Percentiles rank a stretch among this genome's conserved stretches.
phyloP scores from a whole-genome alignment of 1,284 basidiomycete genomes.

The Apiotrichum sp. region DNA sequence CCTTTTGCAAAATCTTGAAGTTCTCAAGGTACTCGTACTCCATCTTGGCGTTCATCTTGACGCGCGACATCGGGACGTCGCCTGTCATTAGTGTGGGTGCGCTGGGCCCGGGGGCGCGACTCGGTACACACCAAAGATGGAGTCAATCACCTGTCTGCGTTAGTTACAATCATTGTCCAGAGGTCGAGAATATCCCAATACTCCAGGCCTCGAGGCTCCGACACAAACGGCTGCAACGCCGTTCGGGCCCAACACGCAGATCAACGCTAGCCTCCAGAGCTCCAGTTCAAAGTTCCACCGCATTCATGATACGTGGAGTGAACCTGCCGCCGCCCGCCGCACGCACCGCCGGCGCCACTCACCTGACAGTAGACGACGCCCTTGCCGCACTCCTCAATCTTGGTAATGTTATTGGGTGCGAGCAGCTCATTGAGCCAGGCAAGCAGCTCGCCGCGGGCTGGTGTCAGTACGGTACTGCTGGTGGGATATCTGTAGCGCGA shows the following conservation, averaged over 20 bases:
- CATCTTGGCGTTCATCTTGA: constrained; percentile 90
- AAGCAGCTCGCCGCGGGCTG: constrained; percentile 72
- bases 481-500: too few species aligned
- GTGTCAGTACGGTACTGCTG: neutral
- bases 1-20: constrained; percentile 87
- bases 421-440: constrained; percentile 93
- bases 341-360: constrained; percentile 11
- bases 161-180: too few species aligned
- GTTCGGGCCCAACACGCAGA: too few species aligned
- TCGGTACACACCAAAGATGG: constrained; percentile 66
- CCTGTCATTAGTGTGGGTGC: constrained; percentile 47
- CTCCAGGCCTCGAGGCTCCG: too few species aligned
- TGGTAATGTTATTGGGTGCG: constrained; percentile 65
- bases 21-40: constrained; percentile 95
- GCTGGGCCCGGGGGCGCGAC: neutral
- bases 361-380: constrained; percentile 83
- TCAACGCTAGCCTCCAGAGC: too few species aligned
- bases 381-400: constrained; percentile 88
- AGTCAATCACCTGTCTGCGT: constrained; percentile 63
- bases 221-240: too few species aligned
- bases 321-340: neutral
- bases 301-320: too few species aligned
- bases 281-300: too few species aligned
- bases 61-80: constrained; percentile 76
- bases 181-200: too few species aligned